phyloP scores from a whole-genome alignment of 1,139 yeast species.

The Scheffersomyces stambukii region DNA sequence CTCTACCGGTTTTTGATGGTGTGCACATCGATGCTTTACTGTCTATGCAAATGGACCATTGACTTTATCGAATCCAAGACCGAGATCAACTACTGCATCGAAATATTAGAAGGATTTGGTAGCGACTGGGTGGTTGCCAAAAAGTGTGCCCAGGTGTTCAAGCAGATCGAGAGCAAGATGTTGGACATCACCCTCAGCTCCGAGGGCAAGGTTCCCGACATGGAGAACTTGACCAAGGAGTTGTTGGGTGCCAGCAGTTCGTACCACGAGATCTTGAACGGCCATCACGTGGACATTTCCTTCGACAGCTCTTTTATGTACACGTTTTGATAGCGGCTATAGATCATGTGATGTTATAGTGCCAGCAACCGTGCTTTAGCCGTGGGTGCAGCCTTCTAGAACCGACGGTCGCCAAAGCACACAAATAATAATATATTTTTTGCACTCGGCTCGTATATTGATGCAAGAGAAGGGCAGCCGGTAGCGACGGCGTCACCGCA shows the following conservation, averaged over 20 bases:
- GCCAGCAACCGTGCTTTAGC: too few species aligned
- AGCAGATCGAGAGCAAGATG: conserved; percentile 35
- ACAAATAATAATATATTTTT: too few species aligned
- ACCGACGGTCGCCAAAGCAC: too few species aligned
- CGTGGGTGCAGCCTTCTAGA: too few species aligned
- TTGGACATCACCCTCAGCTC: conserved; percentile 34
- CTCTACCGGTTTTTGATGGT: conserved; percentile 39
- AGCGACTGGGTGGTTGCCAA: conserved; percentile 44
- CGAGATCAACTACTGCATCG: conserved; percentile 41
- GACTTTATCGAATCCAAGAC: conserved; percentile 41
- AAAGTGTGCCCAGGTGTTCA: conserved; percentile 40
- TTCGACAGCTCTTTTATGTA: conserved; percentile 13
- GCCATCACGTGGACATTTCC: conserved; percentile 35
- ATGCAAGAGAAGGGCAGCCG: too few species aligned
- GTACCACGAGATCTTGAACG: conserved; percentile 40
- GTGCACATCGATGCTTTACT: conserved; percentile 42
- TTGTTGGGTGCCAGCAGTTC: conserved; percentile 40
- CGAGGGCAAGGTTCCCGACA: conserved; percentile 26
- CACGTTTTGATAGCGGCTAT: conserved; percentile 7
- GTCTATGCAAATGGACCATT: conserved; percentile 42
- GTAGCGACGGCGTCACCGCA: too few species aligned
- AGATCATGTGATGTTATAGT: too few species aligned
- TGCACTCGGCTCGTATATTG: too few species aligned
- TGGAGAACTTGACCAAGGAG: conserved; percentile 35
- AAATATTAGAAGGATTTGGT: conserved; percentile 41